A percentile compares a stretch with the other conserved stretches of the same genome.
Conservation (phyloP, 2,329 filamentous ascomycete genomes). For the Alternaria ventricosa region DNA sequence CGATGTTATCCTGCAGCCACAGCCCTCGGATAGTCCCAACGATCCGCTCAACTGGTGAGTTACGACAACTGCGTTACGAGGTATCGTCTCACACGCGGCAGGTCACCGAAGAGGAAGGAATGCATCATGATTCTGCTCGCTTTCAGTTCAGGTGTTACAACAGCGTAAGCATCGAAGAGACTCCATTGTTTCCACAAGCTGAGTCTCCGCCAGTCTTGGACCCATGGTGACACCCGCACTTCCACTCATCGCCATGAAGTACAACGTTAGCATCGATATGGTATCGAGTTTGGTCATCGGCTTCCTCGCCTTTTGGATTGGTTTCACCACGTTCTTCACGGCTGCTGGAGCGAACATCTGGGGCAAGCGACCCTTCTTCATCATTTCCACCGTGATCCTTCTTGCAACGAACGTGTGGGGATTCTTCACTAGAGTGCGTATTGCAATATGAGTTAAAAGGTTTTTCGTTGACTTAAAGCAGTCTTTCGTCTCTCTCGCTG, state of each 20-base stretch:
- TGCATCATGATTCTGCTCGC: constrained; percentile 43
- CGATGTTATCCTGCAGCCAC: constrained; percentile 82
- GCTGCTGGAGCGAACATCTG: constrained; percentile 49
- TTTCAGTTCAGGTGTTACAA: constrained; percentile 44
- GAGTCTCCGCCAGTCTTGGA: constrained; percentile 39
- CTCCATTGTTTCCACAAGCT: background rate
- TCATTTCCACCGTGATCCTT: constrained; percentile 47
- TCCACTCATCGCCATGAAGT: constrained; percentile 43
- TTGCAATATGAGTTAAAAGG: background rate
- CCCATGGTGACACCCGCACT: constrained; percentile 53
- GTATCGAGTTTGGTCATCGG: constrained; percentile 50
- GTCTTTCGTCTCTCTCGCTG: constrained; percentile 48
- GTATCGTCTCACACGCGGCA: background rate
- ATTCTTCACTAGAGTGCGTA: constrained; percentile 43
- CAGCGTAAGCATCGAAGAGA: constrained; percentile 22
- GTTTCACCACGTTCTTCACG: constrained; percentile 52
- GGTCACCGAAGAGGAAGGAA: constrained; percentile 36
- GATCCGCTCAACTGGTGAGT: constrained; percentile 69
- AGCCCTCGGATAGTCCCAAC: constrained; percentile 89
- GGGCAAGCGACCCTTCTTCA: constrained; percentile 48
- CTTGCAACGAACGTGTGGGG: constrained; percentile 50
- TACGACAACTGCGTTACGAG: background rate
- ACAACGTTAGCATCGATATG: constrained; percentile 48
- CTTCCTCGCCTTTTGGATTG: constrained; percentile 48
- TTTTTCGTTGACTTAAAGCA: constrained; percentile 10